Base-by-base conservation (phyloP, 108 stramenopile genomes). In the Stephanodiscus triporus region DNA sequence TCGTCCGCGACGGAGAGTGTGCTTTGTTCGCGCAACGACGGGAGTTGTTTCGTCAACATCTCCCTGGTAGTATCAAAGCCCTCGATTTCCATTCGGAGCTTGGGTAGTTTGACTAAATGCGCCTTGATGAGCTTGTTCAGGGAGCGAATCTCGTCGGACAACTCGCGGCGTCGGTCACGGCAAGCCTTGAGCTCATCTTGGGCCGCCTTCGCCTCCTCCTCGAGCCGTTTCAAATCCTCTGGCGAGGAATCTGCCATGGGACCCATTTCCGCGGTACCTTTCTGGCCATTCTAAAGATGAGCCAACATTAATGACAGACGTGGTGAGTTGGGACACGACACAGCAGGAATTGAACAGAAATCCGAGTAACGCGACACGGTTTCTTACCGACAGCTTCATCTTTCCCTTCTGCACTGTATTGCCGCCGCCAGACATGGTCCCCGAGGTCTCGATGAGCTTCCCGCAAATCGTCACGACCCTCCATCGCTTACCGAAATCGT, bases 401-500 rank as follows among this genome's bases (percentile, higher is more conserved):
- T 89, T 90, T 6, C 96, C 97, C 48, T 77, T 89, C 29, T 87
- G 83, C 26, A 89, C 89, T 13, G 70, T 70, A 11, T 88, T 90
- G 6, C 99, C 99, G n/a, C 99, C 99, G 16, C 99, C 99, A 0
- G 97, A 86, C 99, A 99, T 99, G 36, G 99, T 97, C 30, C 99
- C 99, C 17, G 95, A 92, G 6, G 92, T 95, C 63, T 99, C 99
- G 58, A 99, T 98, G 50, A 99, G 82, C 69, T 98, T 87, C 9
- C 99, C 99, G 62, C 90, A 89, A 7, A 88, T 36, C 1, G 99
- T 98, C 37, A 99, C 99, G 5, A 99, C 96, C 40, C 97, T 87
- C 95, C 93, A 96, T 9, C 93, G 81, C 63, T 87, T 95, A 48
- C 87, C 90, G 68, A 69, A 97, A 23, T 93, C 88, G 74, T 98